These are phyloP conservation scores for Euphorbia peplus DNA, from an alignment of 345 rosid species.

Conservation along the genomic window DNA sequence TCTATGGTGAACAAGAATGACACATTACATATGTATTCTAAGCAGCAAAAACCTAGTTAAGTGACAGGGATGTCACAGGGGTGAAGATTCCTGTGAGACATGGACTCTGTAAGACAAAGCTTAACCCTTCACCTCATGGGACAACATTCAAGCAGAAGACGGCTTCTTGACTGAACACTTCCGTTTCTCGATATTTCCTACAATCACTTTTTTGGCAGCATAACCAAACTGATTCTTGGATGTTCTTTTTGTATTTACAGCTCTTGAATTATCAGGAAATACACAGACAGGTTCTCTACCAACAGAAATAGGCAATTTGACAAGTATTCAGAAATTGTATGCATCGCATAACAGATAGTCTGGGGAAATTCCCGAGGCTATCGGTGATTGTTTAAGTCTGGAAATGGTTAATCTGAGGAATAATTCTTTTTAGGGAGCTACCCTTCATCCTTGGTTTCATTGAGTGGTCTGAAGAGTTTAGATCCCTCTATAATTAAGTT, in stretches of 20 bases:
- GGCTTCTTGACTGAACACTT: too few relatives aligned
- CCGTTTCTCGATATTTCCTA: neutral
- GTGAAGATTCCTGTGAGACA: too few relatives aligned
- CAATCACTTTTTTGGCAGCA: slow-evolving; percentile 8
- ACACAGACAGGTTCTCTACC: slow-evolving; percentile 10
- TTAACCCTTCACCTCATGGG: too few relatives aligned
- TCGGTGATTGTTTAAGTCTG: slow-evolving; percentile 10
- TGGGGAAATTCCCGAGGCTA: slow-evolving; percentile 10
- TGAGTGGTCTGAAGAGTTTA: slow-evolving; percentile 9
- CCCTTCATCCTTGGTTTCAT: slow-evolving; percentile 1
- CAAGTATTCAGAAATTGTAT: neutral
- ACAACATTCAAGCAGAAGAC: too few relatives aligned
- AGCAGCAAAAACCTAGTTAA: too few relatives aligned
- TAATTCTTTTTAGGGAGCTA: slow-evolving; percentile 13
- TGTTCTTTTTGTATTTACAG: neutral
- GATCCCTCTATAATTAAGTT: slow-evolving; percentile 14
- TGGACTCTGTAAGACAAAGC: too few relatives aligned
- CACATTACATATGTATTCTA: too few relatives aligned
- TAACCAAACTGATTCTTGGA: slow-evolving; percentile 5
- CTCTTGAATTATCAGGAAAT: slow-evolving; percentile 4
- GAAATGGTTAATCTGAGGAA: slow-evolving; percentile 4
- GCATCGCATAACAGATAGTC: slow-evolving; percentile 3
- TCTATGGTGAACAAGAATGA: too few relatives aligned
- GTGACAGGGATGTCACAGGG: too few relatives aligned
- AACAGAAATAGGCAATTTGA: neutral